Conservation (phyloP, 495 filamentous ascomycete species). For the Tuber aestivum region DNA sequence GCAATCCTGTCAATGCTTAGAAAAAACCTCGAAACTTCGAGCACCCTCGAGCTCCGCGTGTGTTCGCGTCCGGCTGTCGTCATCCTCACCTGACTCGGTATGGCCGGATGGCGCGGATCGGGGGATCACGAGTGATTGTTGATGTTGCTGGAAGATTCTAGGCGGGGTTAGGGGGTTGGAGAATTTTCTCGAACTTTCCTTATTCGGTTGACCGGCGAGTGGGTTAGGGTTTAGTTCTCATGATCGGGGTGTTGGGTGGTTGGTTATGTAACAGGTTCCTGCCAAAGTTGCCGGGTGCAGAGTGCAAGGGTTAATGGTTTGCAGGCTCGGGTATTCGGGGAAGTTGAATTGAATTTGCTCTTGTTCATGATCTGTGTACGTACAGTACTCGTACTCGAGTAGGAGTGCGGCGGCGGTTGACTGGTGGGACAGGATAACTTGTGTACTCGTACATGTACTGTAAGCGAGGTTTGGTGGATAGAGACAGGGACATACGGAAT, state of each 20-base stretch:
- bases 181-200: background rate
- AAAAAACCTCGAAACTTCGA: background rate
- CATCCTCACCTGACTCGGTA: background rate
- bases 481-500: background rate
- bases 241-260: background rate
- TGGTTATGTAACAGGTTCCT: background rate
- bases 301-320: background rate
- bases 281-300: background rate
- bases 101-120: too few relatives aligned
- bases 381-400: too few relatives aligned
- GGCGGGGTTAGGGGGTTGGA: background rate
- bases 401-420: background rate
- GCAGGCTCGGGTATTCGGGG: background rate
- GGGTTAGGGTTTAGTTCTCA: background rate
- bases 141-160: background rate
- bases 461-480: too few relatives aligned
- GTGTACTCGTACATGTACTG: too few relatives aligned
- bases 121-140: background rate
- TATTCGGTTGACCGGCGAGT: background rate
- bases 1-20: background rate
- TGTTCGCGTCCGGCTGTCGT: background rate
- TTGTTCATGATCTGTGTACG: background rate
- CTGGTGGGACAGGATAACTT: too few relatives aligned
- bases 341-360: background rate
- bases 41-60: background rate